These are phyloP conservation scores for Stephania cephalantha DNA, from an alignment of 164 flowering plant genomes.

Conservation along the genomic window DNA sequence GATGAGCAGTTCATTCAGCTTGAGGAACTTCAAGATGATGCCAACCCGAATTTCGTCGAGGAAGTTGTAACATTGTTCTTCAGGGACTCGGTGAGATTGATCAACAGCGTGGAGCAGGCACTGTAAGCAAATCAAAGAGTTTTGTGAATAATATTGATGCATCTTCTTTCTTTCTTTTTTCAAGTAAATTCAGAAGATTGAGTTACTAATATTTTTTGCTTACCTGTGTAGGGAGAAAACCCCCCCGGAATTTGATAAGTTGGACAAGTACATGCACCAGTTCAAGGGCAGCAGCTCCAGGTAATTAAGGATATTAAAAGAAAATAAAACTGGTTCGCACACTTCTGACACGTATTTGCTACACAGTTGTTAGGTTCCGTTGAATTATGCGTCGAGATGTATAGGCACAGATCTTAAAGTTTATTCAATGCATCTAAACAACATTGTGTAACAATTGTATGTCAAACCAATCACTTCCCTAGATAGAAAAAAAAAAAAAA, in stretches of 20 bases:
- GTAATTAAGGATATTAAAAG: conserved; percentile 18
- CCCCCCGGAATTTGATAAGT: conserved; percentile 46
- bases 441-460: no score
- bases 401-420: no score
- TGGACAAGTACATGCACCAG: conserved; percentile 62
- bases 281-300: conserved; percentile 70
- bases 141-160: neutral
- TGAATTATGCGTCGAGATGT: no score
- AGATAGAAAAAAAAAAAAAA: neutral
- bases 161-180: neutral
- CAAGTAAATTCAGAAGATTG: neutral
- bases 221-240: conserved; percentile 35
- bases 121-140: conserved; percentile 33
- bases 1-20: conserved; percentile 64
- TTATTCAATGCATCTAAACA: no score
- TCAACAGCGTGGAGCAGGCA: conserved; percentile 46
- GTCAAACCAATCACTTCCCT: no score
- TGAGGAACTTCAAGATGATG: conserved; percentile 65
- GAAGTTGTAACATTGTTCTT: conserved; percentile 60
- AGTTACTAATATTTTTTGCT: neutral
- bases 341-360: no score
- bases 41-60: conserved; percentile 73
- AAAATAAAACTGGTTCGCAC: no score
- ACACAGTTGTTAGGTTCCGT: no score
- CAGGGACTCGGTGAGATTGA: conserved; percentile 47